phyloP scores from a whole-genome alignment of 768 basidiomycete genomes.

The Suillus occidentalis region DNA sequence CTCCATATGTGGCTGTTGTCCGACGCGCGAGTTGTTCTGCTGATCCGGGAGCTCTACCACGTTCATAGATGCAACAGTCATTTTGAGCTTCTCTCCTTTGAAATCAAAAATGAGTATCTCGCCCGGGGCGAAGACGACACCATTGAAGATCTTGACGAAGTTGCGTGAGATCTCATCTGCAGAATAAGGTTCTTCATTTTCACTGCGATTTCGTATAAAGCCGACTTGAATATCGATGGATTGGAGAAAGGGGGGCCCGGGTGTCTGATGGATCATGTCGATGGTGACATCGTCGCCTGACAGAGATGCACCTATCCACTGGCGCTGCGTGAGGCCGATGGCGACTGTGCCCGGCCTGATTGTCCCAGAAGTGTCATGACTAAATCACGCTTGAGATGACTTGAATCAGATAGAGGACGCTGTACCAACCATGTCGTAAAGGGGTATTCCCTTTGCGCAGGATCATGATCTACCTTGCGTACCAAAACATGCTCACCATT shows the following conservation, averaged over 20 bases:
- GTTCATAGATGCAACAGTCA: conserved; percentile 57
- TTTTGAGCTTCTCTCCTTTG: conserved; percentile 81
- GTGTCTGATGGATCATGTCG: conserved; percentile 56
- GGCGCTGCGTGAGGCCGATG: conserved; percentile 75
- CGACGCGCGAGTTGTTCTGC: conserved; percentile 47
- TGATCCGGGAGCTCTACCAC: conserved; percentile 62
- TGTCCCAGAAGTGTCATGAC: conserved; percentile 77
- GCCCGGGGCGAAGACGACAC: conserved; percentile 66
- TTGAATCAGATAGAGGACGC: background rate
- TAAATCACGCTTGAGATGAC: conserved; percentile 37
- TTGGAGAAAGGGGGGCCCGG: conserved; percentile 57
- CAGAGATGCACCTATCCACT: conserved; percentile 87
- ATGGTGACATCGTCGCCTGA: conserved; percentile 75
- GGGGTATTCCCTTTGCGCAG: conserved; percentile 40
- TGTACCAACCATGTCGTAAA: conserved; percentile 67
- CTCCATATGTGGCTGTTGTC: conserved; percentile 31
- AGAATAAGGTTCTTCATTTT: conserved; percentile 71
- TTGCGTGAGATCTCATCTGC: conserved; percentile 81
- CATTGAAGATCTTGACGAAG: conserved; percentile 74
- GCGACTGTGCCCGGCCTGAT: conserved; percentile 71
- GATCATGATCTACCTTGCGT: conserved; percentile 44
- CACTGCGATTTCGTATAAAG: conserved; percentile 53
- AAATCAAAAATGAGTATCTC: conserved; percentile 84
- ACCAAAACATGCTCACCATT: conserved; percentile 74
- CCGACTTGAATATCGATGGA: conserved; percentile 80